Evolutionary conservation across 2,329 filamentous ascomycete species (phyloP).

Genomic region (Myriosclerotinia scirpicola): DNA sequence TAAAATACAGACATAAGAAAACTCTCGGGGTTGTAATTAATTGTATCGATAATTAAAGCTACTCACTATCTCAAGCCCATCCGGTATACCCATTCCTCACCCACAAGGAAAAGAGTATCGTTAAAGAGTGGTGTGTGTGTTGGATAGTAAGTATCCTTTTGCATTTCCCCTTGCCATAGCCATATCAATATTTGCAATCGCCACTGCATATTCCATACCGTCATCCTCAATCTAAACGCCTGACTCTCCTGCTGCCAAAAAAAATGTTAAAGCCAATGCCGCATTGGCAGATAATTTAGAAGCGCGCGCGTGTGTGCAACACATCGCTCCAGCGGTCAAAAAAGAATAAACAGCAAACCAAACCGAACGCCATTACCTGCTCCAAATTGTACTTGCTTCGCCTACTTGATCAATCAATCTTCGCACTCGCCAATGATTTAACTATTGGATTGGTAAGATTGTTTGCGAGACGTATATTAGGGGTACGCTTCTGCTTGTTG

Average conservation of each 20-base stretch:
- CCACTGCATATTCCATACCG: background rate
- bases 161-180: background rate
- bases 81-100: background rate
- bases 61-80: background rate
- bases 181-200: slow-evolving; percentile 12
- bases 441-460: slow-evolving; percentile 66
- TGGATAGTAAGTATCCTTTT: background rate
- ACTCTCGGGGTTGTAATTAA: background rate
- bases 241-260: background rate
- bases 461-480: slow-evolving; percentile 73
- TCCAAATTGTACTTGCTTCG: background rate
- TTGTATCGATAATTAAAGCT: slow-evolving; percentile 1
- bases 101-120: background rate
- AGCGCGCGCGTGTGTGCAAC: background rate
- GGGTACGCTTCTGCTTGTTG: slow-evolving; percentile 69
- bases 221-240: background rate
- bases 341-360: background rate
- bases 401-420: slow-evolving; percentile 24
- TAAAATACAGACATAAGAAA: too few relatives aligned
- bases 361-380: background rate
- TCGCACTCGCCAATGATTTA: slow-evolving; percentile 24
- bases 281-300: background rate
- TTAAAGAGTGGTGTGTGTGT: slow-evolving; percentile 13
- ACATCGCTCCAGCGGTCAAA: background rate
- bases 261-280: background rate